Percentiles rank a stretch among this genome's conserved stretches.
Conservation (phyloP, 1,139 yeast genomes). For the Magnusiomyces ingens region DNA sequence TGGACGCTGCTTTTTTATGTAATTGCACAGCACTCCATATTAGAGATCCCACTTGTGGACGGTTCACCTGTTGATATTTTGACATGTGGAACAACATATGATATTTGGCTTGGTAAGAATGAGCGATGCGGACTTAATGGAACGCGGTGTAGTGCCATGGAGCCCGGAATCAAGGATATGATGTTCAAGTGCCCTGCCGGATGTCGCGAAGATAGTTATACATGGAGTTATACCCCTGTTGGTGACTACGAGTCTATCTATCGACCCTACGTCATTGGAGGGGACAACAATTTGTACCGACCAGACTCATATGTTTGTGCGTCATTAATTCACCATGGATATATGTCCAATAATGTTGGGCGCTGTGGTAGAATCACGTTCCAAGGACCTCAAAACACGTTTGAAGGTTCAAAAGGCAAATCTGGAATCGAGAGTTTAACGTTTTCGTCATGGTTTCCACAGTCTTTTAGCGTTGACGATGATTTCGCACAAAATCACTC, state of each 20-base stretch:
- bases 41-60: slow-evolving; percentile 25
- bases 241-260: slow-evolving; percentile 66
- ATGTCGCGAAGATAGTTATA: slow-evolving; percentile 72
- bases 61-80: slow-evolving; percentile 22
- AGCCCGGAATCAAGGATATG: slow-evolving; percentile 40
- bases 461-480: slow-evolving; percentile 53
- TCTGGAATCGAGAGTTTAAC: slow-evolving; percentile 48
- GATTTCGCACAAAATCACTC: slow-evolving; percentile 27
- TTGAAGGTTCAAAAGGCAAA: slow-evolving; percentile 37
- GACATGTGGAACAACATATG: slow-evolving; percentile 30
- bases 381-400: slow-evolving; percentile 46
- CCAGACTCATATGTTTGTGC: slow-evolving; percentile 90
- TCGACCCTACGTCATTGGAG: slow-evolving; percentile 70
- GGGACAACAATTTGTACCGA: slow-evolving; percentile 53
- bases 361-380: slow-evolving; percentile 71
- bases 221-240: slow-evolving; percentile 69
- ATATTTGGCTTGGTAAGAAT: slow-evolving; percentile 65
- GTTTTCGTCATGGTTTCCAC: slow-evolving; percentile 69
- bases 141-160: slow-evolving; percentile 43
- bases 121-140: slow-evolving; percentile 73
- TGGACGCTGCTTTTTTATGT: slow-evolving; percentile 24
- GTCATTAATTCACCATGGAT: slow-evolving; percentile 82
- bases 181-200: slow-evolving; percentile 80
- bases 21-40: slow-evolving; percentile 23
- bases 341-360: slow-evolving; percentile 64